Base-by-base conservation (phyloP, 768 basidiomycete genomes). In the Suillus clintonianus region DNA sequence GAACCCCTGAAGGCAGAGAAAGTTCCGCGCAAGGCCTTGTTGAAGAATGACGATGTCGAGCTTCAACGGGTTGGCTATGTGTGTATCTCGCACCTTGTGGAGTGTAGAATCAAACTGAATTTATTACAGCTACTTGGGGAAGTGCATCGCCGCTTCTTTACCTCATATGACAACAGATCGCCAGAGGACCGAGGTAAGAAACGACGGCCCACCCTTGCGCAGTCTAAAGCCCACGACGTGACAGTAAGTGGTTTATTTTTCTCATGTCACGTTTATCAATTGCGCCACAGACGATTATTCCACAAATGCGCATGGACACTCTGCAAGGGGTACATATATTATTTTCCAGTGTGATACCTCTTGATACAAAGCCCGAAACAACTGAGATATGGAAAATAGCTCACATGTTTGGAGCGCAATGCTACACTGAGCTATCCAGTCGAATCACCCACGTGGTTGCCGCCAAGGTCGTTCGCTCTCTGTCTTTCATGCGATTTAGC, bases 291-390 rank as follows among this genome's bases (percentile, higher is more conserved):
- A 78, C 76, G 59, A 97, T 99, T 67, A 96, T 99, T 59, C 93
- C 94, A 15, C 80, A 81, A 60, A 83, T 97, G 75, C 90, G 97
- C 60, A 72, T 81, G 27, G 84, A 86, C 68, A 90, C 93, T 0
- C 82, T 99, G n/a, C 82, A 83, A 41, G 92, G 91, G 34, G 83
- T 89, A 34, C 87, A 91, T 70, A 85, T 99, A 37, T 82, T 97
- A 41, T 99, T 99, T 77, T 98, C 97, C 1, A 94, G 95, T 62
- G 88, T 99, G 45, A 95, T 99, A 62, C 95, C 97, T 5, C 84
- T 96, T n/a, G 90, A 94, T 69, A 89, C 87, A 4, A 81, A 79
- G 62, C 91, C 94, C 42, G 89, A 95, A 74, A 81, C 82, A 55
- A 92, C 85, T 58, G 94, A 95, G 69, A 86, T 94, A 57, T 97